Evolutionary conservation across 306 rosid species (phyloP), one percentile per base, ranked within the genome.

Genomic region (Vicia faba): DNA sequence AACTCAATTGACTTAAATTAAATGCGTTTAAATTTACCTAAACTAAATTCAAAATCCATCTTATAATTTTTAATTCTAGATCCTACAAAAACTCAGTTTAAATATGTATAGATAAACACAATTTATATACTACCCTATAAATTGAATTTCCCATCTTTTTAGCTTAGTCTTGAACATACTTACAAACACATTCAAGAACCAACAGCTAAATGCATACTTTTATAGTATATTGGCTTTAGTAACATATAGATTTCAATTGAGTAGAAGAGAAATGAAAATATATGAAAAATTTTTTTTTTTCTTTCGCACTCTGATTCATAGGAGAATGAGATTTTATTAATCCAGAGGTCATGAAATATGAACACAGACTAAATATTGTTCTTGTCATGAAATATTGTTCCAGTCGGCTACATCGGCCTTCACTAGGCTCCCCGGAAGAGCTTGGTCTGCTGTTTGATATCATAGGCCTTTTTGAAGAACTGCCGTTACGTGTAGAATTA

Each of bases 401-500:
- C 63, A 95, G 66, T 63, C 97, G 79, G 73, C 95, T 88, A 28
- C 91, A 73, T 23, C 96, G 85, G 58, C 64, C 77, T 61, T 87
- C 90, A 11, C 84, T 79, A 15, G 95, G 95, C 78, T 85, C 96
- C 36, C 85, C 96, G 23, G 90, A 91, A 70, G 96, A 85, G 82
- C 88, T 84, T 18, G 96, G 96, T 73, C 92, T 84, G 76, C 91
- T 87, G 86, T 79, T 85, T 38, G 88, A 80, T 40, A 84, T n/a
- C 6, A 85, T 82, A 33, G 95, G 95, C 82, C 89, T 84, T 83
- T 84, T 92, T 38, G 95, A 92, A 25, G 85, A 64, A 77, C 91
- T 89, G 20, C 89, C 92, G 64, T 80, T 83, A 12, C 90, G 87
- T 19, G 98, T 88, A 39, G 96, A 85, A 74, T 92, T 81, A 3